Evolutionary conservation across 108 stramenopile genomes (phyloP).

Genomic region (Cyclotella sp.): DNA sequence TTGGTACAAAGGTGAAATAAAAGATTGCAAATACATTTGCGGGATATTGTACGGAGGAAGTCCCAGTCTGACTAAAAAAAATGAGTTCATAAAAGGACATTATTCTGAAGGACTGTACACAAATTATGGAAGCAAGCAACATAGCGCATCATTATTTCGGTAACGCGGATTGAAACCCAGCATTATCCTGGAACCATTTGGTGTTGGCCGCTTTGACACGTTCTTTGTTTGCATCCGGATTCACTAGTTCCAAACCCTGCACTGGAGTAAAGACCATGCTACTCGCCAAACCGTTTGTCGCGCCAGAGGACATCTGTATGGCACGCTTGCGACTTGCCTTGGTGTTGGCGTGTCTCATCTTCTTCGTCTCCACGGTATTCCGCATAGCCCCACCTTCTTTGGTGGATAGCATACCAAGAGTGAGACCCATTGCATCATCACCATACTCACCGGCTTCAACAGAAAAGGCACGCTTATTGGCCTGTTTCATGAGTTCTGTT

Average conservation of each 20-base stretch:
- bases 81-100: too few species aligned
- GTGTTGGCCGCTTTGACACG: conserved; percentile 77
- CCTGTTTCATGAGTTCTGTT: conserved; percentile 94
- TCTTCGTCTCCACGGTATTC: conserved; percentile 73
- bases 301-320: conserved; percentile 61
- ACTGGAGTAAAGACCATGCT: conserved; percentile 88
- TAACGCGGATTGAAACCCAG: conserved; percentile 87
- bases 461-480: conserved; percentile 88
- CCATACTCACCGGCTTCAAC: conserved; percentile 90
- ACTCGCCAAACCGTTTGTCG: conserved; percentile 79
- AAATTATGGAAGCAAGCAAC: too few species aligned
- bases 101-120: too few species aligned
- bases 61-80: too few species aligned
- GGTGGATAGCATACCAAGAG: conserved; percentile 86
- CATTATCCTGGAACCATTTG: conserved; percentile 89
- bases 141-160: conserved; percentile 49
- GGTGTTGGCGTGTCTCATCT: conserved; percentile 82
- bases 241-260: conserved; percentile 89
- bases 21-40: too few species aligned
- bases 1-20: too few species aligned
- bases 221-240: conserved; percentile 84
- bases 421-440: conserved; percentile 95
- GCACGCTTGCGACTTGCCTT: conserved; percentile 74
- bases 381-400: conserved; percentile 76
- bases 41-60: too few species aligned